Percentiles rank a stretch among this genome's conserved stretches.
Conservation (phyloP, 805 yeast species). For the Candida dajiaensis region DNA sequence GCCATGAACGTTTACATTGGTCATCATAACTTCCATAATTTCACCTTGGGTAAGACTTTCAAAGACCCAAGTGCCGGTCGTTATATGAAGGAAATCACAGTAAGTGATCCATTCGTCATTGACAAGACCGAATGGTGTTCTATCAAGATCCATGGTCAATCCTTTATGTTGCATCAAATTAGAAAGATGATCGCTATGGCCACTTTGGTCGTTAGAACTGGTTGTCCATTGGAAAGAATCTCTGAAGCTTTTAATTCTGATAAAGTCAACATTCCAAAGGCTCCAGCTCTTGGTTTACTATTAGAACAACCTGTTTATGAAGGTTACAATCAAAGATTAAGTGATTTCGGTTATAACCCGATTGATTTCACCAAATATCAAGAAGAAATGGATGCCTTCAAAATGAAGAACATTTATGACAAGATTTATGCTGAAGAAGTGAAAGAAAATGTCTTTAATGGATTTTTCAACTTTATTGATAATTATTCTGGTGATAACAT, state of each 20-base stretch:
- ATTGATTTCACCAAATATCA: slow-evolving; percentile 63
- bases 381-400: slow-evolving; percentile 75
- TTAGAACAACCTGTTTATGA: slow-evolving; percentile 91
- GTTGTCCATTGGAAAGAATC: slow-evolving; percentile 75
- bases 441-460: slow-evolving; percentile 80
- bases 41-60: slow-evolving; percentile 74
- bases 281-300: slow-evolving; percentile 90
- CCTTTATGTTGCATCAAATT: slow-evolving; percentile 97
- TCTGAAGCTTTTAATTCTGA: slow-evolving; percentile 67
- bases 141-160: slow-evolving; percentile 94
- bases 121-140: slow-evolving; percentile 96
- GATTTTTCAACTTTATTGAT: slow-evolving; percentile 88
- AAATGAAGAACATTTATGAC: slow-evolving; percentile 83
- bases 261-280: slow-evolving; percentile 89
- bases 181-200: slow-evolving; percentile 98
- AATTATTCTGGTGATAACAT: slow-evolving; percentile 58
- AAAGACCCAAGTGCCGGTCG: slow-evolving; percentile 83
- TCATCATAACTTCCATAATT: slow-evolving; percentile 88
- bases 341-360: slow-evolving; percentile 70
- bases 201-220: slow-evolving; percentile 75
- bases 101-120: slow-evolving; percentile 84
- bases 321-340: slow-evolving; percentile 66
- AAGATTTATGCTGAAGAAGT: slow-evolving; percentile 88
- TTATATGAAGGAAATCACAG: slow-evolving; percentile 72
- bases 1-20: slow-evolving; percentile 76